phyloP scores from a whole-genome alignment of 1,284 basidiomycete genomes.

The Caloboletus firmus region DNA sequence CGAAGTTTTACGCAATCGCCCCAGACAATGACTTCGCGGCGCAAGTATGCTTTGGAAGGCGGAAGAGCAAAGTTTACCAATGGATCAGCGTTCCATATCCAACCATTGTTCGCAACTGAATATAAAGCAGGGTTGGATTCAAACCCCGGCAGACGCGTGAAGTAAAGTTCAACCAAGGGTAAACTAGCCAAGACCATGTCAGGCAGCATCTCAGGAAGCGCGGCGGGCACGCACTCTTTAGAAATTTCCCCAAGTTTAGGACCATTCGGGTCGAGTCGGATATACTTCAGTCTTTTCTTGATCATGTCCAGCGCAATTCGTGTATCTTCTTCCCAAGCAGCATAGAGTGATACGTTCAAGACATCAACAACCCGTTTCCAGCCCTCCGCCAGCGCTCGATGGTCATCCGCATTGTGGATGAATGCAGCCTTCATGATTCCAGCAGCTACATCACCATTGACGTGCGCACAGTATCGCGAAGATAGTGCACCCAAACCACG shows the following conservation, averaged over 20 bases:
- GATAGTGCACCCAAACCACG: conserved; percentile 59
- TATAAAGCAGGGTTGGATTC: conserved; percentile 68
- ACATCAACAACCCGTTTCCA: conserved; percentile 82
- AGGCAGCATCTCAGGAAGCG: not conserved
- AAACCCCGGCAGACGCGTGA: conserved; percentile 74
- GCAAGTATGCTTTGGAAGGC: conserved; percentile 94
- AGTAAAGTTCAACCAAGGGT: conserved; percentile 86
- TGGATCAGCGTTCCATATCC: conserved; percentile 98
- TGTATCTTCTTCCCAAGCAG: conserved; percentile 84
- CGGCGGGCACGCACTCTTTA: conserved; percentile 48
- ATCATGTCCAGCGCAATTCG: conserved; percentile 72
- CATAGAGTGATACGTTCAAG: conserved; percentile 84
- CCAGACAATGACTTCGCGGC: conserved; percentile 97
- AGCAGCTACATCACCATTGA: conserved; percentile 62
- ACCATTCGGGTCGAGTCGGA: conserved; percentile 77
- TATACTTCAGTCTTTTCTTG: conserved; percentile 76
- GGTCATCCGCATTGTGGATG: conserved; percentile 47
- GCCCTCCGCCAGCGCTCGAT: conserved; percentile 58
- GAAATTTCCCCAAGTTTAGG: conserved; percentile 84
- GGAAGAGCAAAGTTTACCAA: conserved; percentile 93
- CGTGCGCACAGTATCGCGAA: conserved; percentile 65
- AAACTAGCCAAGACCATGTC: conserved; percentile 45
- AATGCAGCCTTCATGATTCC: conserved; percentile 74
- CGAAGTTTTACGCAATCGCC: conserved; percentile 97
- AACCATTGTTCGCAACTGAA: conserved; percentile 94